These are phyloP conservation scores for Cicer yamashitae DNA, from an alignment of 306 rosid species.

Conservation along the genomic window DNA sequence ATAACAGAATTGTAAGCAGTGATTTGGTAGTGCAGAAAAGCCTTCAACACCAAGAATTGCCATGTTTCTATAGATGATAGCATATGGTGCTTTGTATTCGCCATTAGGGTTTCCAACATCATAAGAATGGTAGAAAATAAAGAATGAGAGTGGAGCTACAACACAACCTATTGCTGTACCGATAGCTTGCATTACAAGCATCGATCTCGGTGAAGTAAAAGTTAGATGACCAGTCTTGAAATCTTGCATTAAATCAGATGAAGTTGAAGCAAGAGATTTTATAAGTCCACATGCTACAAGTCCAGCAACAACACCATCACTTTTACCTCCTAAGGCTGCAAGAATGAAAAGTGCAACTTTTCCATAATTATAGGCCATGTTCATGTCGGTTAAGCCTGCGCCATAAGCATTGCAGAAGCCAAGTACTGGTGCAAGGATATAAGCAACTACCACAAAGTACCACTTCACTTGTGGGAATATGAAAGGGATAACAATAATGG, in stretches of 20 bases:
- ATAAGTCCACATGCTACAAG: constrained; percentile 70
- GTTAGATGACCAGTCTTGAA: constrained; percentile 64
- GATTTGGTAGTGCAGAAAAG: constrained; percentile 78
- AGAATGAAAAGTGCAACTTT: constrained; percentile 88
- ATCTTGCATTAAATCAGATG: constrained; percentile 86
- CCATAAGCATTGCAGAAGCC: constrained; percentile 96
- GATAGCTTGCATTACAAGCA: constrained; percentile 77
- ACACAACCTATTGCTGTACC: constrained; percentile 86
- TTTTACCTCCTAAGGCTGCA: constrained; percentile 69
- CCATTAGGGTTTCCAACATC: constrained; percentile 79
- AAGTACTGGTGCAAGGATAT: constrained; percentile 77
- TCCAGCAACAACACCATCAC: constrained; percentile 56
- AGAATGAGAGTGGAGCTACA: constrained; percentile 77
- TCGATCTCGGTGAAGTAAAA: constrained; percentile 80
- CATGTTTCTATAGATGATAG: constrained; percentile 81
- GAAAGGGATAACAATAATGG: constrained; percentile 68
- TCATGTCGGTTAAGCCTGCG: constrained; percentile 81
- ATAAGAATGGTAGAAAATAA: constrained; percentile 78
- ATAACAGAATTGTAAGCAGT: constrained; percentile 78
- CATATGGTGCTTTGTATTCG: constrained; percentile 84
- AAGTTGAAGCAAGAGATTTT: constrained; percentile 78
- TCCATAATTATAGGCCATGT: constrained; percentile 89
- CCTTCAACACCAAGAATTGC: constrained; percentile 84
- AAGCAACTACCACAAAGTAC: constrained; percentile 78
- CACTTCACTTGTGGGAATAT: constrained; percentile 84